Conservation (phyloP, 2,329 filamentous ascomycete species). For the Coleophoma eucalyptorum region DNA sequence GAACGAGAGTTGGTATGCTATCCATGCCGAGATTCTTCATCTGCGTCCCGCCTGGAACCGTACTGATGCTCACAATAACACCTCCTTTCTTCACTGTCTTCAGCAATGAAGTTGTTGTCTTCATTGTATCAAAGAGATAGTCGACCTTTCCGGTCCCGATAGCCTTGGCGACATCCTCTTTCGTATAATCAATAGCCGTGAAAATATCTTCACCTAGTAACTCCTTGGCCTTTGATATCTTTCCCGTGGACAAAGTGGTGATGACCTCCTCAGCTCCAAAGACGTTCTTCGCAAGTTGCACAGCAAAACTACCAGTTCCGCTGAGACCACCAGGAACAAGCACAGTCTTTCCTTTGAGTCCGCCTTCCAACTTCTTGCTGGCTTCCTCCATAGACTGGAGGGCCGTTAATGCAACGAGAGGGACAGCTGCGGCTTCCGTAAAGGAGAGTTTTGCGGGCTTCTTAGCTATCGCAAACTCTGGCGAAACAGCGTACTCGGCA, state of each 20-base stretch:
- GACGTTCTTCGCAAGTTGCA: constrained; percentile 40
- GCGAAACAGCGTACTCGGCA: constrained; percentile 20
- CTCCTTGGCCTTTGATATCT: constrained; percentile 32
- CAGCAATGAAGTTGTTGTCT: constrained; percentile 29
- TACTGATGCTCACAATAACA: constrained; percentile 32
- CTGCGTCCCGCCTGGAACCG: constrained; percentile 29
- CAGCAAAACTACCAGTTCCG: constrained; percentile 33
- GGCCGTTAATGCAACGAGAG: constrained; percentile 32
- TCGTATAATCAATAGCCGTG: constrained; percentile 36
- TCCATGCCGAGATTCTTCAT: constrained; percentile 28
- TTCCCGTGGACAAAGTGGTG: constrained; percentile 39
- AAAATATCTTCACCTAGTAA: constrained; percentile 36
- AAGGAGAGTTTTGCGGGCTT: constrained; percentile 35
- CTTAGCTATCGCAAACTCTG: constrained; percentile 1
- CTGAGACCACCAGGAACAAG: constrained; percentile 28
- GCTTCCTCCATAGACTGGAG: constrained; percentile 22
- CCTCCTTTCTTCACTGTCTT: constrained; percentile 31
- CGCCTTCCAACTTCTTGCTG: constrained; percentile 1
- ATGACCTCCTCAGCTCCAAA: constrained; percentile 40
- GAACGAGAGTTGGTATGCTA: constrained; percentile 19
- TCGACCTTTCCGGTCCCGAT: constrained; percentile 34
- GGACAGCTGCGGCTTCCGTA: constrained; percentile 35
- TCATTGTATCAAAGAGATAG: constrained; percentile 39
- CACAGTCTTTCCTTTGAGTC: constrained; percentile 6
- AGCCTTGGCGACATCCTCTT: constrained; percentile 21